Percentiles rank a stretch among this genome's conserved stretches.
These are phyloP conservation scores for Paecilomyces variotii DNA, from an alignment of 2,329 filamentous ascomycete species.

Conservation along the genomic window DNA sequence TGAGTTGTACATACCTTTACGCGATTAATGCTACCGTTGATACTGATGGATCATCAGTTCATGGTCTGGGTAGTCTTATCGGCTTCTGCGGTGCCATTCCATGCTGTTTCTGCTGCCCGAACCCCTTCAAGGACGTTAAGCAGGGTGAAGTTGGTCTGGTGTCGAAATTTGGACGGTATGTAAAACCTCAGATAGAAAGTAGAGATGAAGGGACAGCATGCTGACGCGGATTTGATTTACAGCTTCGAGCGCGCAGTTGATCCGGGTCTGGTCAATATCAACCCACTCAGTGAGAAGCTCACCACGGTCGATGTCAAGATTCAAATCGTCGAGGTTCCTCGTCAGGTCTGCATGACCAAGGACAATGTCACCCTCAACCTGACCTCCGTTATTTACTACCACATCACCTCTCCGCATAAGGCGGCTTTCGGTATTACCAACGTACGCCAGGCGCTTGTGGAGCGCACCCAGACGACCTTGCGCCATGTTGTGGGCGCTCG, in stretches of 20 bases:
- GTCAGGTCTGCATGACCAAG: constrained; percentile 98
- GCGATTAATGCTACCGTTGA: constrained; percentile 6
- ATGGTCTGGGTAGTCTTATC: constrained; percentile 63
- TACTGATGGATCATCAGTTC: constrained; percentile 43
- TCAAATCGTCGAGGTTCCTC: constrained; percentile 90
- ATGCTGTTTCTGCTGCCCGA: constrained; percentile 86
- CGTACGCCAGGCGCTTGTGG: constrained; percentile 88
- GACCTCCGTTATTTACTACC: constrained; percentile 98
- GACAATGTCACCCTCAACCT: constrained; percentile 94
- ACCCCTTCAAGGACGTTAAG: constrained; percentile 85
- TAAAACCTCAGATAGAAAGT: constrained; percentile 1
- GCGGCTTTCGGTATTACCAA: constrained; percentile 94
- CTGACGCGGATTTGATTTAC: constrained; percentile 18
- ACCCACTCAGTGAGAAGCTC: constrained; percentile 83
- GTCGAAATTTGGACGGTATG: constrained; percentile 73
- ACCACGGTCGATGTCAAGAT: constrained; percentile 98
- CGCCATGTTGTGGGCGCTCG: constrained; percentile 94
- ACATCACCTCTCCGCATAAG: constrained; percentile 91
- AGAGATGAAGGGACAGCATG: neutral
- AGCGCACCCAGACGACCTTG: constrained; percentile 95
- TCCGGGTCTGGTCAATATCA: constrained; percentile 93
- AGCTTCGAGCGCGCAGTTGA: constrained; percentile 89
- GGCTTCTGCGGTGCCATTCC: constrained; percentile 80
- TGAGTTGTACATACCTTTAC: constrained; percentile 36
- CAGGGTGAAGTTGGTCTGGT: constrained; percentile 94